phyloP scores from a whole-genome alignment of 2,329 filamentous ascomycete genomes.

The Calonectria leucothoes region DNA sequence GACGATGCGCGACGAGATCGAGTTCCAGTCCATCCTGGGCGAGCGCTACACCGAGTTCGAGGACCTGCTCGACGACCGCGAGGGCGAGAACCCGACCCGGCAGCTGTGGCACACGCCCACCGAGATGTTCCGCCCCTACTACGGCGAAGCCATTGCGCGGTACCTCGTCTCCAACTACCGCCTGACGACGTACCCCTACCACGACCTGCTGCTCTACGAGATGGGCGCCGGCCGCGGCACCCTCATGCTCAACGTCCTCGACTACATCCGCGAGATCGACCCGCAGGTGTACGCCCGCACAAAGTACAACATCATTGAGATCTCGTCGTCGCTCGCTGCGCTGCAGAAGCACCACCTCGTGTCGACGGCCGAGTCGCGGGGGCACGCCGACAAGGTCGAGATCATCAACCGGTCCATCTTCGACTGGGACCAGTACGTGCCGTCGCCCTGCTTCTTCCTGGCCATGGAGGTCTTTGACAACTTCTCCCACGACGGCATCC shows the following conservation, averaged over 20 bases:
- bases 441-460: constrained; percentile 95
- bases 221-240: constrained; percentile 98
- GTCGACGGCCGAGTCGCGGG: constrained; percentile 73
- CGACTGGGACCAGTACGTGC: constrained; percentile 90
- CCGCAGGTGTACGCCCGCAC: constrained; percentile 95
- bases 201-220: constrained; percentile 98
- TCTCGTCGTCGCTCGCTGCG: constrained; percentile 82
- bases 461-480: constrained; percentile 99
- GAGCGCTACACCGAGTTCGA: constrained; percentile 91
- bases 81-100: constrained; percentile 75
- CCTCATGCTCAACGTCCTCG: constrained; percentile 96
- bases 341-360: constrained; percentile 80
- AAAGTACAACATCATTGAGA: constrained; percentile 95
- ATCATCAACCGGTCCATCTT: constrained; percentile 97
- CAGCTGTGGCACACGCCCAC: constrained; percentile 99
- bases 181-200: constrained; percentile 91
- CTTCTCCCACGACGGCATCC: constrained; percentile 93
- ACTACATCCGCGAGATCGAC: constrained; percentile 91
- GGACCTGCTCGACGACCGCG: constrained; percentile 80
- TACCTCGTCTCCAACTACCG: constrained; percentile 98
- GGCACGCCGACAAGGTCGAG: constrained; percentile 87
- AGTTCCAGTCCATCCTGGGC: constrained; percentile 83
- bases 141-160: constrained; percentile 96
- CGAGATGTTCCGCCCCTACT: constrained; percentile 95
- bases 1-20: constrained; percentile 81